Evolutionary conservation across 1,139 yeast species (phyloP).

Genomic region (Nakaseomyces nivariensis): DNA sequence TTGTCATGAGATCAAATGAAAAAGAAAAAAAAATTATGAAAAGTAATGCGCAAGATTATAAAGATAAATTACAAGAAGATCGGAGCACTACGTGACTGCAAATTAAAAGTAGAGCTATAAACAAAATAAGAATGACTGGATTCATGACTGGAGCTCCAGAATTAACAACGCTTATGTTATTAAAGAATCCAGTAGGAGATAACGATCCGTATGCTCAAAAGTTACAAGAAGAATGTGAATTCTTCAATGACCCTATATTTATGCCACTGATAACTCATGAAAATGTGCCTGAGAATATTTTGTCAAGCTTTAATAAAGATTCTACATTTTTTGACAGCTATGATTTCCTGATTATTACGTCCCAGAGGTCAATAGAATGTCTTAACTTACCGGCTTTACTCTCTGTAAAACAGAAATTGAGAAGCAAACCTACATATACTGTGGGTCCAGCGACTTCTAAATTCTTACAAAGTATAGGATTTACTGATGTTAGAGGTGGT

Average conservation of each 20-base stretch:
- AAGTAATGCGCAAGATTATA: too few species aligned
- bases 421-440: conserved; percentile 56
- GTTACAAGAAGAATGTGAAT: neutral
- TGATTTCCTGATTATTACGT: conserved; percentile 64
- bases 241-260: conserved; percentile 35
- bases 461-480: conserved; percentile 55
- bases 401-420: conserved; percentile 23
- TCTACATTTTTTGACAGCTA: conserved; percentile 34
- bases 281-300: conserved; percentile 34
- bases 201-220: neutral
- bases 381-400: conserved; percentile 31
- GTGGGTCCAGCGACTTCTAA: conserved; percentile 85
- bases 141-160: neutral
- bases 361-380: conserved; percentile 88
- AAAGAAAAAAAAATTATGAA: too few species aligned
- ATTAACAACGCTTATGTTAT: conserved; percentile 5
- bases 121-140: neutral
- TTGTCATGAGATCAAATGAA: too few species aligned
- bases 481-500: conserved; percentile 62
- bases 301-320: conserved; percentile 19
- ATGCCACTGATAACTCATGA: conserved; percentile 63
- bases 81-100: too few species aligned
- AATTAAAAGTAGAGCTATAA: too few species aligned
- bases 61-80: too few species aligned
- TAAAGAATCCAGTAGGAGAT: conserved; percentile 41